Conservation (phyloP, 192 early-diverging fungal species). For the Umbelopsis sp. region DNA sequence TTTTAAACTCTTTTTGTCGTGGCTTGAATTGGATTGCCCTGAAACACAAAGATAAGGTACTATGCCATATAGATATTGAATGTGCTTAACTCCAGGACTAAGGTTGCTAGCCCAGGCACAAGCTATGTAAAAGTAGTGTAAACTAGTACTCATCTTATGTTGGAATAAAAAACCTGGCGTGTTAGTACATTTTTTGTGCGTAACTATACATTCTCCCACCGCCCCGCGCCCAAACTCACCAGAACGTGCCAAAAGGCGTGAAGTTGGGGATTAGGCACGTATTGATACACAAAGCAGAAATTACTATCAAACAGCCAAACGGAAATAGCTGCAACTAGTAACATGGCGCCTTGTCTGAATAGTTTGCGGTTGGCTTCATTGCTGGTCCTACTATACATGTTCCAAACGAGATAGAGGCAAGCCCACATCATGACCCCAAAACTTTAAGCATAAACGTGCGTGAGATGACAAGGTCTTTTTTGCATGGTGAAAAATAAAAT, state of each 20-base stretch:
- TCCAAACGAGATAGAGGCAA: slow-evolving; percentile 40
- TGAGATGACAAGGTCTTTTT: background rate
- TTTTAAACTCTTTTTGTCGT: background rate
- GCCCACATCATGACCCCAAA: slow-evolving; percentile 41
- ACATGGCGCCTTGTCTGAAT: slow-evolving; percentile 27
- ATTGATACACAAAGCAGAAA: slow-evolving; percentile 37
- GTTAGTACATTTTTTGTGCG: background rate
- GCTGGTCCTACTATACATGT: slow-evolving; percentile 22
- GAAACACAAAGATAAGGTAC: slow-evolving; percentile 12
- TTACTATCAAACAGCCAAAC: slow-evolving; percentile 40
- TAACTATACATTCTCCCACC: background rate
- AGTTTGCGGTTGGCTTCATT: slow-evolving; percentile 16
- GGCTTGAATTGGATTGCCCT: background rate
- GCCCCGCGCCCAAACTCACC: background rate
- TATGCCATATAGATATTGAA: slow-evolving; percentile 6
- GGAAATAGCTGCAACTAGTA: slow-evolving; percentile 24
- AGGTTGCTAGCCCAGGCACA: slow-evolving; percentile 15
- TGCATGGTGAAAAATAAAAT: background rate
- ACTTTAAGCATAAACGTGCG: slow-evolving; percentile 8
- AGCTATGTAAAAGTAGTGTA: slow-evolving; percentile 35
- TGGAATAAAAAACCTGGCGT: background rate
- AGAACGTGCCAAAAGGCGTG: slow-evolving; percentile 42
- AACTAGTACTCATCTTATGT: slow-evolving; percentile 34
- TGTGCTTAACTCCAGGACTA: background rate
- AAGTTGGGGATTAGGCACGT: slow-evolving; percentile 33